These are phyloP conservation scores for Venturia asperata DNA, from an alignment of 2,329 filamentous ascomycete genomes.

Conservation along the genomic window DNA sequence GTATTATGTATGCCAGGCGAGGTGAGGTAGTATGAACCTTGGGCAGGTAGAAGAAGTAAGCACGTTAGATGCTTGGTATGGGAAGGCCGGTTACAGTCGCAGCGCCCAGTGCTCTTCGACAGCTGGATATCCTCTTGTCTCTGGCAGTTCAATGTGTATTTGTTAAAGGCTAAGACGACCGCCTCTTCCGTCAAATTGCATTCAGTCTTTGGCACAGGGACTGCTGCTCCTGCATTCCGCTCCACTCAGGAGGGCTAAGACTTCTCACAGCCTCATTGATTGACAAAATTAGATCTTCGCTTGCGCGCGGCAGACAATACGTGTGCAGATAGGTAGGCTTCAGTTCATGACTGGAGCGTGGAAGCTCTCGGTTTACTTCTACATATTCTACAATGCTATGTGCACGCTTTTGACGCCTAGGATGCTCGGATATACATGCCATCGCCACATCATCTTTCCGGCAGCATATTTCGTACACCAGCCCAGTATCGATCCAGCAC, in stretches of 20 bases:
- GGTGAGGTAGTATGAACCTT: neutral
- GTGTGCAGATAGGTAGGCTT: neutral
- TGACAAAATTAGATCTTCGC: slow-evolving; percentile 2
- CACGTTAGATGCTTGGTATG: neutral
- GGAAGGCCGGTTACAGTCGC: neutral
- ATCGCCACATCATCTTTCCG: slow-evolving; percentile 51
- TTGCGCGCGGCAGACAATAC: slow-evolving; percentile 4
- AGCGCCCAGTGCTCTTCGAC: neutral
- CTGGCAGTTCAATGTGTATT: neutral
- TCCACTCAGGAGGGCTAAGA: neutral
- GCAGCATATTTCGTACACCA: slow-evolving; percentile 74
- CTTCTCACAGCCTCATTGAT: neutral
- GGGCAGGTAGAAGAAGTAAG: neutral
- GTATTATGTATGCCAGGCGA: neutral
- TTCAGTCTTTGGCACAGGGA: neutral
- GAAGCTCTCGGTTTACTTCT: neutral
- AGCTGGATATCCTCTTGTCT: neutral
- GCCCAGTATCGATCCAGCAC: slow-evolving; percentile 65
- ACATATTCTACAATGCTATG: slow-evolving; percentile 9
- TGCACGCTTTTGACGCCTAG: neutral
- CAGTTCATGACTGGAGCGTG: neutral
- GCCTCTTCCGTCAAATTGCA: neutral
- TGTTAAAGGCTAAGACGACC: neutral
- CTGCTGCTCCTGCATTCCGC: neutral
- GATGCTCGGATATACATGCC: neutral